Evolutionary conservation across 2,329 filamentous ascomycete genomes (phyloP), one percentile per base, ranked within the genome.

Genomic region (Fusarium piperis): DNA sequence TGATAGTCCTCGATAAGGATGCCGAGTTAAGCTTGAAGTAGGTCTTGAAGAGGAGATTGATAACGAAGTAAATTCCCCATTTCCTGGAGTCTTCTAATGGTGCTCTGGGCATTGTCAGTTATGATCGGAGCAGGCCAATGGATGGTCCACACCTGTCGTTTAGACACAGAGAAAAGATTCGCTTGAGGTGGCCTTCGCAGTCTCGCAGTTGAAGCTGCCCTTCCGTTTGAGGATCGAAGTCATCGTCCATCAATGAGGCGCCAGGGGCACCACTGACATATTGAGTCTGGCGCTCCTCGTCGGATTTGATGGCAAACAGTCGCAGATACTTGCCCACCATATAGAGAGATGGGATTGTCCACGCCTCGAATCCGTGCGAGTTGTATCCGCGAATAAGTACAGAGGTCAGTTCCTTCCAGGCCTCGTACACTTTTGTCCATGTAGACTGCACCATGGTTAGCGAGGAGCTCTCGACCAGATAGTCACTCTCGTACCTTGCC

Each of bases 61-160:
- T 94, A 72, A 95, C 92, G 80, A 94, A 95, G 84, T 99, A 99
- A 53, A 97, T 93, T 8, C 94, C 97, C 96, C 96, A 99, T 88
- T 98, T 99, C 61, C 96, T 91, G 10, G 95, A 98, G 76, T 97
- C 93, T 77, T 94, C 91, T 48, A 98, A 85, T 15, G 93, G 91
- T 67, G 93, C 93, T 81, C 94, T 76, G 60, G 44, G 36, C 13
- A 12, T 10, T 38, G 61, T 63, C 9, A 59, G 48, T 57, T 16
- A 67, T 35, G 36, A 23, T 70, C 41, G 55, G 52, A 9, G 16
- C 33, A 8, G 33, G 6, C 6, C 23, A 23, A 18, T 4, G 12
- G 30, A 20, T 28, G 12, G 7, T 5, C 80, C 86, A 76, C 85
- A 97, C 94, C 94, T 92, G 80, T 99, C 96, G 76, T 91, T 94